phyloP scores from a whole-genome alignment of 129 eudicot genomes.

The Calendula officinalis region DNA sequence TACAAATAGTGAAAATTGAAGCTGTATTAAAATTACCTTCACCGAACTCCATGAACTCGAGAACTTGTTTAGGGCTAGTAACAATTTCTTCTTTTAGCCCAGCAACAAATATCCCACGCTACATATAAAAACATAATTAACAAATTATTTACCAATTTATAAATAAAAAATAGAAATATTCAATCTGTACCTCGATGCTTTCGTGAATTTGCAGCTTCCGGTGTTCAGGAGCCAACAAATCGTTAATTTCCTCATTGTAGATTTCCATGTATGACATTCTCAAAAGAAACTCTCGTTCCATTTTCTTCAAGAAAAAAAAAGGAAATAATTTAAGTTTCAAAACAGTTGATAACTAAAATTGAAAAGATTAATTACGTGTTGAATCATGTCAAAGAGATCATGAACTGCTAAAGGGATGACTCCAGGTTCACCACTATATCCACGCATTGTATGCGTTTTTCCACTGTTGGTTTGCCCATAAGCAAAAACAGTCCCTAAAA shows the following conservation, averaged over 20 bases:
- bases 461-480: slow-evolving; percentile 99
- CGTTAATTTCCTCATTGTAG: slow-evolving; percentile 96
- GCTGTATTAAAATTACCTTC: slow-evolving; percentile 53
- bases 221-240: slow-evolving; percentile 88
- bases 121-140: slow-evolving; percentile 10
- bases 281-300: slow-evolving; percentile 80
- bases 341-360: slow-evolving; percentile 6
- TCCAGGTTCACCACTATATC: slow-evolving; percentile 76
- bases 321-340: background rate
- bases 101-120: slow-evolving; percentile 98
- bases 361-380: slow-evolving; percentile 49
- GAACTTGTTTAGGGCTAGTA: slow-evolving; percentile 82
- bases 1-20: background rate
- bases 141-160: background rate
- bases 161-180: background rate
- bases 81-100: slow-evolving; percentile 97
- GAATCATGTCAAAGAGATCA: slow-evolving; percentile 71
- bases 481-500: slow-evolving; percentile 95
- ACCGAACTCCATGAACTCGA: slow-evolving; percentile 86
- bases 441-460: slow-evolving; percentile 98
- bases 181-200: slow-evolving; percentile 68
- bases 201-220: slow-evolving; percentile 90
- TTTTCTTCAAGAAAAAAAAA: slow-evolving; percentile 40
- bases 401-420: slow-evolving; percentile 88
- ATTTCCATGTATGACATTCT: slow-evolving; percentile 99